phyloP scores from a whole-genome alignment of 495 filamentous ascomycete species.

The Pyrenopolyporus hunteri region DNA sequence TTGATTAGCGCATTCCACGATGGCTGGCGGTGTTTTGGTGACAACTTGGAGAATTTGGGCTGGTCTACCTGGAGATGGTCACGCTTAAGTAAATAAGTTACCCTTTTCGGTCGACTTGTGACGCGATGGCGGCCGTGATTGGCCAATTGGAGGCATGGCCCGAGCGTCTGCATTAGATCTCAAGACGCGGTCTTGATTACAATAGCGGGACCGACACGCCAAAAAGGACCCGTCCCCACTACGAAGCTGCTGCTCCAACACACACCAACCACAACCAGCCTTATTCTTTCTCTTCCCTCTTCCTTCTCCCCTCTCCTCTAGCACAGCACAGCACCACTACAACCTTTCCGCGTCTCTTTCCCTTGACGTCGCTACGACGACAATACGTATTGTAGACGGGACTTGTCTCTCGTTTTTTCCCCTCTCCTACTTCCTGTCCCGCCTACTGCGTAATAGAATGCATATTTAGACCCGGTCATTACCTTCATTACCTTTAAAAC shows the following conservation, averaged over 20 bases:
- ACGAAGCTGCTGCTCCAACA: constrained; percentile 16
- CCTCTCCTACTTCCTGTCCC: constrained; percentile 20
- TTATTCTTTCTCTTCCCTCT: constrained; percentile 12
- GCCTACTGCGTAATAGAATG: constrained; percentile 32
- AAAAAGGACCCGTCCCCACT: constrained; percentile 30
- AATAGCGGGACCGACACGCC: constrained; percentile 29
- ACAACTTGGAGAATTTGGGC: constrained; percentile 5
- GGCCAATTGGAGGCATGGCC: constrained; percentile 26
- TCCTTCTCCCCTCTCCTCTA: not conserved
- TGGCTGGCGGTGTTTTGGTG: constrained; percentile 23
- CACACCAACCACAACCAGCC: too few species aligned
- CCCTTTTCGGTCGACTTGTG: constrained; percentile 32
- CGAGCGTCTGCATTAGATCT: constrained; percentile 22
- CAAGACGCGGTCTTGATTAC: constrained; percentile 35
- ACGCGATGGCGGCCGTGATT: constrained; percentile 35
- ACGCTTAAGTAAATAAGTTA: constrained; percentile 45
- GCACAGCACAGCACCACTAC: too few species aligned
- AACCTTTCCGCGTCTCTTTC: too few species aligned
- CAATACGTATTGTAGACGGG: constrained; percentile 12
- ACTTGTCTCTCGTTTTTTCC: constrained; percentile 37
- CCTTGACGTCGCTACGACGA: too few species aligned
- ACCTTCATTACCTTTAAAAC: constrained; percentile 1
- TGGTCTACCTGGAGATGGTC: constrained; percentile 39
- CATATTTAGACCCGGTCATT: constrained; percentile 24
- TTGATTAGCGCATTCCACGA: constrained; percentile 23